Conservation (phyloP, 331 rosid genomes). For the Malus hybrid region DNA sequence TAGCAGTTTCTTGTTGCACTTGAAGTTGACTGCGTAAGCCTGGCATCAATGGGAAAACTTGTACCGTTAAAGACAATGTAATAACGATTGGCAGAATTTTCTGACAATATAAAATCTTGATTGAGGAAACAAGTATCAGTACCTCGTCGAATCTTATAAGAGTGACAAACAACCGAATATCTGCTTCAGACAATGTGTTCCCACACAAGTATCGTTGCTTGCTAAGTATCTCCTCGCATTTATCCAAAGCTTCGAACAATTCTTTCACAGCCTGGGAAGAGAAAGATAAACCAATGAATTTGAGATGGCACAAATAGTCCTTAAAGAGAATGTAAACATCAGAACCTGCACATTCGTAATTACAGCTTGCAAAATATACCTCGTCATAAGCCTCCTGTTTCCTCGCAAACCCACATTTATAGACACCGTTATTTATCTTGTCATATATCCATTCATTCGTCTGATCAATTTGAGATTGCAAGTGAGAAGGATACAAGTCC, state of each 20-base stretch:
- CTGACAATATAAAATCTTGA: neutral
- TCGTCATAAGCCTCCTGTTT: constrained; percentile 71
- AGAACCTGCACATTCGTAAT: neutral
- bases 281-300: constrained; percentile 7
- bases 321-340: neutral
- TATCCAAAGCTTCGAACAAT: constrained; percentile 71
- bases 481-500: constrained; percentile 52
- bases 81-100: neutral
- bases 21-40: constrained; percentile 93
- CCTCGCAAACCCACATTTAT: constrained; percentile 85
- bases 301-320: neutral
- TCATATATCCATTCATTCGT: constrained; percentile 59
- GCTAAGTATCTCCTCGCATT: constrained; percentile 69
- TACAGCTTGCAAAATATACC: constrained; percentile 21
- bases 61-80: neutral
- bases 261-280: constrained; percentile 55
- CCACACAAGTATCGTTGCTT: constrained; percentile 85
- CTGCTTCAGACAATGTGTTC: constrained; percentile 67
- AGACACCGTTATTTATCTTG: constrained; percentile 76
- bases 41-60: constrained; percentile 11
- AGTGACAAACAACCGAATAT: constrained; percentile 84
- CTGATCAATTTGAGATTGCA: constrained; percentile 35
- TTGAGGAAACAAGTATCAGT: constrained; percentile 4
- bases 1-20: constrained; percentile 84
- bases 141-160: constrained; percentile 97